phyloP scores from a whole-genome alignment of 2,329 filamentous ascomycete species.

The Zalaria obscura region DNA sequence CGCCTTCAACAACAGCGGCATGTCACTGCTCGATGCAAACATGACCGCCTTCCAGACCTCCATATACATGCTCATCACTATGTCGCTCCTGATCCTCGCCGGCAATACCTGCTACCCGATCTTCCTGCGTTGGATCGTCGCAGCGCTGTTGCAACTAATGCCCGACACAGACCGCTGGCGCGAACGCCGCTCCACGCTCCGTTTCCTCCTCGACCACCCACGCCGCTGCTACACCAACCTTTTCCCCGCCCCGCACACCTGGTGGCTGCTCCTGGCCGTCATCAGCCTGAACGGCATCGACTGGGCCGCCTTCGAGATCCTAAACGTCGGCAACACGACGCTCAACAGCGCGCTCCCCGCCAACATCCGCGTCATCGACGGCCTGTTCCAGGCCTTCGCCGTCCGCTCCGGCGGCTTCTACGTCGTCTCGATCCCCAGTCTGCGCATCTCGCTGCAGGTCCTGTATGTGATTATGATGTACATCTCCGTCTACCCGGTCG shows the following conservation, averaged over 20 bases:
- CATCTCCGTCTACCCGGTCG: conserved; percentile 46
- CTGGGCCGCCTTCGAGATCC: conserved; percentile 34
- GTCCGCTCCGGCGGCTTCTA: conserved; percentile 35
- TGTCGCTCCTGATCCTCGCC: conserved; percentile 35
- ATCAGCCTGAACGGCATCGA: conserved; percentile 40
- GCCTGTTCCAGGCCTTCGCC: conserved; percentile 44
- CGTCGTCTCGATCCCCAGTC: conserved; percentile 29
- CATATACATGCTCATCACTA: conserved; percentile 31
- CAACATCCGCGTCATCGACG: conserved; percentile 37
- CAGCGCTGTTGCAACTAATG: conserved; percentile 35
- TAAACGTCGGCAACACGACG: conserved; percentile 41
- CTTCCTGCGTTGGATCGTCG: conserved; percentile 44
- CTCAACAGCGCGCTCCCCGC: conserved; percentile 29
- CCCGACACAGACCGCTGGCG: conserved; percentile 24
- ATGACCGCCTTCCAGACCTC: conserved; percentile 44
- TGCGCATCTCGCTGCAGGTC: conserved; percentile 43
- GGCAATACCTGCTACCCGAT: conserved; percentile 45
- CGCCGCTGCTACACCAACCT: conserved; percentile 48
- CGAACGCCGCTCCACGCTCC: conserved; percentile 29
- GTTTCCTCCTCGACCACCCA: conserved; percentile 48
- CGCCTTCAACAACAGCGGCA: conserved; percentile 59
- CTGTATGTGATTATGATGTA: conserved; percentile 53
- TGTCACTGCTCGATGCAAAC: conserved; percentile 52
- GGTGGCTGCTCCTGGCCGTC: conserved; percentile 39
- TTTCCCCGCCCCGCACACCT: conserved; percentile 46